A percentile compares a stretch with the other conserved stretches of the same genome.
Evolutionary conservation across 192 early-diverging fungal species (phyloP).

Genomic region (Funneliformis geosporum): DNA sequence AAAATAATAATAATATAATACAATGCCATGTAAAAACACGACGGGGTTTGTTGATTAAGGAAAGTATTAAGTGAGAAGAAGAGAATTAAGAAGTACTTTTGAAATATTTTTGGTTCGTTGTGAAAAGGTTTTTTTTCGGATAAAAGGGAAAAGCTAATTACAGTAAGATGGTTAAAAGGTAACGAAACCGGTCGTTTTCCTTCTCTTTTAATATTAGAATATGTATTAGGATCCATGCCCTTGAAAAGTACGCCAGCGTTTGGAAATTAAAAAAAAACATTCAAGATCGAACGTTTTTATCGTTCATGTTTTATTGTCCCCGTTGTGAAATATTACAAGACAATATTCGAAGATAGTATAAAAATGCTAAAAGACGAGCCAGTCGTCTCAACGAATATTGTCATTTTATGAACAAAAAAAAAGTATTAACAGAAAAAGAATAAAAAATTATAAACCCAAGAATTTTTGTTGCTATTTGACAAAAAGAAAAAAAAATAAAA

Average conservation of each 20-base stretch:
- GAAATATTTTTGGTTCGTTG: conserved; percentile 8
- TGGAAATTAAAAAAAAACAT: not conserved
- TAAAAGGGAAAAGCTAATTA: conserved; percentile 13
- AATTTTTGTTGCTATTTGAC: not conserved
- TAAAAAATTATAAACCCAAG: not conserved
- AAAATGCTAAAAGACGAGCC: conserved; percentile 15
- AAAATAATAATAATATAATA: conserved; percentile 10
- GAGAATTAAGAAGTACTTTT: conserved; percentile 5
- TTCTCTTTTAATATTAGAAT: conserved; percentile 14
- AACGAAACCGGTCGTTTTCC: conserved; percentile 19
- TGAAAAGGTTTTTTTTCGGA: not conserved
- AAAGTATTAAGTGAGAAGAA: conserved; percentile 20
- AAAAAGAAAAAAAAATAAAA: conserved; percentile 12
- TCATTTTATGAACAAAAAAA: conserved; percentile 5
- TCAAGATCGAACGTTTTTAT: not conserved
- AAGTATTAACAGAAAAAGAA: conserved; percentile 22
- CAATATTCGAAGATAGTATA: conserved; percentile 23
- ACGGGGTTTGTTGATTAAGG: conserved; percentile 6
- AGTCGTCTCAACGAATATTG: conserved; percentile 24
- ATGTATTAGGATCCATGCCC: not conserved
- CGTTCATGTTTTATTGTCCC: not conserved
- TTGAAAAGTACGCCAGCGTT: not conserved
- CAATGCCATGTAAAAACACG: conserved; percentile 17
- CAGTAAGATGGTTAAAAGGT: not conserved
- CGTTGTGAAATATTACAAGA: conserved; percentile 33